Percentiles rank a stretch among this genome's conserved stretches.
phyloP scores from a whole-genome alignment of 1,284 basidiomycete genomes.

The Leccinum variabile region DNA sequence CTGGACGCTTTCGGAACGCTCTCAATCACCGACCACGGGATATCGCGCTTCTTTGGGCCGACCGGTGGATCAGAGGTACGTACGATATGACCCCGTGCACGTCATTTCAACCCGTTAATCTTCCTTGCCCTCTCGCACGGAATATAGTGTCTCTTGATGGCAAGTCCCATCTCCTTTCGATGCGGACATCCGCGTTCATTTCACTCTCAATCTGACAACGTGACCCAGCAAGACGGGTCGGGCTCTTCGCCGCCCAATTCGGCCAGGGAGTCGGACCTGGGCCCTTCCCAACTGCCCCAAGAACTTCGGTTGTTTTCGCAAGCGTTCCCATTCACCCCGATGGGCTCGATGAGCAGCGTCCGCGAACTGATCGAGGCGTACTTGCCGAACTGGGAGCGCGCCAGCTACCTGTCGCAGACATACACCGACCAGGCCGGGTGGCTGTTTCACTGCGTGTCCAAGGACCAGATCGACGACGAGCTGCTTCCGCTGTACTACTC shows the following conservation, averaged over 20 bases:
- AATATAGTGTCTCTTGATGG: constrained; percentile 34
- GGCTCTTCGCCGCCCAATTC: constrained; percentile 35
- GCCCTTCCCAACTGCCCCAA: constrained; percentile 36
- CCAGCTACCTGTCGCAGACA: constrained; percentile 45
- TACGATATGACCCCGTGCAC: constrained; percentile 9
- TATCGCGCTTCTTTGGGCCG: constrained; percentile 62
- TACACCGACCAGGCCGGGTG: constrained; percentile 61
- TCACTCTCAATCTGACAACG: constrained; percentile 29
- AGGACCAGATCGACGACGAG: constrained; percentile 52
- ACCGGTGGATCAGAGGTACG: constrained; percentile 63
- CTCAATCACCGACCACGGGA: constrained; percentile 58
- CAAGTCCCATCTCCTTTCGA: constrained; percentile 15
- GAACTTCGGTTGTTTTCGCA: constrained; percentile 55
- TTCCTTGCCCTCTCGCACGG: constrained; percentile 1
- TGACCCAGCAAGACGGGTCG: constrained; percentile 14
- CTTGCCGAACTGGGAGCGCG: constrained; percentile 51
- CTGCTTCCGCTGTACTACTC: constrained; percentile 49
- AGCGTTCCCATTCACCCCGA: constrained; percentile 63
- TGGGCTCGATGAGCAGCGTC: constrained; percentile 47
- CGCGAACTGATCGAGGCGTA: constrained; percentile 51
- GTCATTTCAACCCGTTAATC: not conserved
- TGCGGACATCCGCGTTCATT: constrained; percentile 16
- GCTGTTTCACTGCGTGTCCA: constrained; percentile 54
- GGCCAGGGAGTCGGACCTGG: constrained; percentile 30
- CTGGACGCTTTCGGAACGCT: constrained; percentile 62